Conservation (phyloP, 768 basidiomycete species). For the Suillus subaureus region DNA sequence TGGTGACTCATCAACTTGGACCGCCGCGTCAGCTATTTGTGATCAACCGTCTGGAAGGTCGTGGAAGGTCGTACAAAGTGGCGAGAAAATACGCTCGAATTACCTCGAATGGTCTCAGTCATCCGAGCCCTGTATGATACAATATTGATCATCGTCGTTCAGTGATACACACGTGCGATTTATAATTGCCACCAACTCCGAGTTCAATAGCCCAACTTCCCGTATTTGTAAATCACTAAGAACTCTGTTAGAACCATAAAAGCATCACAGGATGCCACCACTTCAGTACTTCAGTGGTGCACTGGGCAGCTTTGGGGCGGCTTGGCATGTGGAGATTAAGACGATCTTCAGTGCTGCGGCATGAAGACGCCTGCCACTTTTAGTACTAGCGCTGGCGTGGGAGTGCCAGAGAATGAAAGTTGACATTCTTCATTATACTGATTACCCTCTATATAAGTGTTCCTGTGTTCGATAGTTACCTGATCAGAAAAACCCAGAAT, state of each 20-base stretch:
- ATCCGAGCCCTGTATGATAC: too few relatives aligned
- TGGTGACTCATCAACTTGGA: slow-evolving; percentile 3
- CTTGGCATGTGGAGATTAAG: not conserved
- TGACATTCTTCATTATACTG: too few relatives aligned
- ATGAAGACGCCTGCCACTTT: not conserved
- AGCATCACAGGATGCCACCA: not conserved
- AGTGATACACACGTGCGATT: not conserved
- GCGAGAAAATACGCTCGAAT: not conserved
- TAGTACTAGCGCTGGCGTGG: not conserved
- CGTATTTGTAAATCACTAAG: not conserved
- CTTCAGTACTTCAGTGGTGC: not conserved
- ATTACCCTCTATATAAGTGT: too few relatives aligned
- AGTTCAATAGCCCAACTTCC: not conserved
- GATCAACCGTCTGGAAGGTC: slow-evolving; percentile 12
- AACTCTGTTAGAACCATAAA: not conserved
- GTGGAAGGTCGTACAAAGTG: slow-evolving; percentile 6
- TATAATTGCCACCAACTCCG: not conserved
- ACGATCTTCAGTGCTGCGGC: not conserved
- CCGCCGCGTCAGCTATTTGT: slow-evolving; percentile 9
- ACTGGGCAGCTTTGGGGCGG: not conserved
- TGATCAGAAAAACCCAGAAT: not conserved
- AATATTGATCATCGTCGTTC: not conserved
- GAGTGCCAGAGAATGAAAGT: not conserved
- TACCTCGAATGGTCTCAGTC: not conserved
- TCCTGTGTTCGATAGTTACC: too few relatives aligned